phyloP scores from a whole-genome alignment of 176 grass and related monocot genomes.

The Paspalum vaginatum region DNA sequence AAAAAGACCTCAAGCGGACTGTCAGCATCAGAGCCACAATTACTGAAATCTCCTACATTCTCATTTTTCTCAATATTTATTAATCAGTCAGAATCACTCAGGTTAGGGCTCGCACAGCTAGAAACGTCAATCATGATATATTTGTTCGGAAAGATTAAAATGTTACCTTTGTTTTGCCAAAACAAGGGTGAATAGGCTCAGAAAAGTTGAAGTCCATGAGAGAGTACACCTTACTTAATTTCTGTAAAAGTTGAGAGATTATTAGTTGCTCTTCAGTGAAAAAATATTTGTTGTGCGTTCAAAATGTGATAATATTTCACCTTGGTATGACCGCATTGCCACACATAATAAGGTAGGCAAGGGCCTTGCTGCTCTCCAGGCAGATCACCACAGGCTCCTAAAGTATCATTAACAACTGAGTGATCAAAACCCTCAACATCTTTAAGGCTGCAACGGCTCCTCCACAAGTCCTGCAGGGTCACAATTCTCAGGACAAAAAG shows the following conservation, averaged over 20 bases:
- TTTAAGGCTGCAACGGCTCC: slow-evolving; percentile 60
- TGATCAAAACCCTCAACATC: slow-evolving; percentile 89
- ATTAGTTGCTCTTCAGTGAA: background rate
- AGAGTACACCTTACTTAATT: slow-evolving; percentile 66
- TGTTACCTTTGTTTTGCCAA: slow-evolving; percentile 74
- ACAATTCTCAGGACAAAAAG: background rate
- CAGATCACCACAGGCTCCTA: slow-evolving; percentile 84
- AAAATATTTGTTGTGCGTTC: background rate
- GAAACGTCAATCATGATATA: background rate
- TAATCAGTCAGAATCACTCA: background rate
- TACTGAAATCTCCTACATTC: background rate
- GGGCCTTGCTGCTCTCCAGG: slow-evolving; percentile 64
- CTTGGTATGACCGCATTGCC: slow-evolving; percentile 89
- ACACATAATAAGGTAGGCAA: slow-evolving; percentile 75
- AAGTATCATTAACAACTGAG: slow-evolving; percentile 70
- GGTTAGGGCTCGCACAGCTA: background rate
- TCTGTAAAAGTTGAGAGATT: slow-evolving; percentile 41
- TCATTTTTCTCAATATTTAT: background rate
- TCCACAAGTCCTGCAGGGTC: slow-evolving; percentile 77
- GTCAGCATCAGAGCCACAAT: background rate
- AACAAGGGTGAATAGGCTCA: slow-evolving; percentile 70
- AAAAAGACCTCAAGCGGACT: background rate
- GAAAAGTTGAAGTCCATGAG: slow-evolving; percentile 81
- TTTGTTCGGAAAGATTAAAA: background rate
- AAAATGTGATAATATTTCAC: slow-evolving; percentile 35